Conservation (phyloP, 2,329 filamentous ascomycete species). For the Aaosphaeria pasadenensis region DNA sequence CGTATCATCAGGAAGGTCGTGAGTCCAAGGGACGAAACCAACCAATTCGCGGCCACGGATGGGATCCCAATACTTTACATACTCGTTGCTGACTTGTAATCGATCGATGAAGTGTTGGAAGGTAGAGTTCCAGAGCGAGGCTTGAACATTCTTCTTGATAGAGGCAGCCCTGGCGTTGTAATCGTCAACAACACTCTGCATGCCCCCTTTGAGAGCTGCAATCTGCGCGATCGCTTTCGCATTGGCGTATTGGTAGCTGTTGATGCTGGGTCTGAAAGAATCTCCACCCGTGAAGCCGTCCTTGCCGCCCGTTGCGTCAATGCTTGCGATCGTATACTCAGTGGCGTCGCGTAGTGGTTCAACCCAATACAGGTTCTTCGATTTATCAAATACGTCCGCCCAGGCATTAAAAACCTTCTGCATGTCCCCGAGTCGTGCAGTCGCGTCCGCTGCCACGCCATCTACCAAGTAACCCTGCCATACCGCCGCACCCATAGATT, state of each 20-base stretch:
- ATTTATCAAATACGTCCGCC: slow-evolving; percentile 37
- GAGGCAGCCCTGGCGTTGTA: slow-evolving; percentile 26
- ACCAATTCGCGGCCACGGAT: slow-evolving; percentile 46
- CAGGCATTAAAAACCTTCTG: slow-evolving; percentile 37
- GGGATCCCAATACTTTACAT: slow-evolving; percentile 39
- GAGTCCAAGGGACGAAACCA: slow-evolving; percentile 44
- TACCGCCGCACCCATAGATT: slow-evolving; percentile 42
- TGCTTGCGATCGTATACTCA: slow-evolving; percentile 46
- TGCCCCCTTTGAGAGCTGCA: slow-evolving; percentile 28
- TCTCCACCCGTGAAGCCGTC: slow-evolving; percentile 43
- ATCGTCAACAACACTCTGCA: slow-evolving; percentile 6
- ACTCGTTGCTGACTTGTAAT: slow-evolving; percentile 37
- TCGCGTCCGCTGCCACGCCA: slow-evolving; percentile 33
- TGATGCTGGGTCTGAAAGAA: slow-evolving; percentile 45
- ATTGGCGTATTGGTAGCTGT: slow-evolving; percentile 45
- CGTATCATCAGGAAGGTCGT: slow-evolving; percentile 41
- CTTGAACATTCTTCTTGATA: slow-evolving; percentile 38
- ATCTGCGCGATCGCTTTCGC: slow-evolving; percentile 41
- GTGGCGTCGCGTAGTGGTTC: slow-evolving; percentile 45
- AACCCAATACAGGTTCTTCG: slow-evolving; percentile 43
- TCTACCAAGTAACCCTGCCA: slow-evolving; percentile 44
- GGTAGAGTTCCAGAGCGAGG: slow-evolving; percentile 44
- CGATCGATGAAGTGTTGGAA: slow-evolving; percentile 46
- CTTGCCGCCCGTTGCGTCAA: slow-evolving; percentile 39
- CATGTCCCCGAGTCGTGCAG: slow-evolving; percentile 34